phyloP scores from a whole-genome alignment of 352 stramenopile genomes.

The Phytophthora megakarya region DNA sequence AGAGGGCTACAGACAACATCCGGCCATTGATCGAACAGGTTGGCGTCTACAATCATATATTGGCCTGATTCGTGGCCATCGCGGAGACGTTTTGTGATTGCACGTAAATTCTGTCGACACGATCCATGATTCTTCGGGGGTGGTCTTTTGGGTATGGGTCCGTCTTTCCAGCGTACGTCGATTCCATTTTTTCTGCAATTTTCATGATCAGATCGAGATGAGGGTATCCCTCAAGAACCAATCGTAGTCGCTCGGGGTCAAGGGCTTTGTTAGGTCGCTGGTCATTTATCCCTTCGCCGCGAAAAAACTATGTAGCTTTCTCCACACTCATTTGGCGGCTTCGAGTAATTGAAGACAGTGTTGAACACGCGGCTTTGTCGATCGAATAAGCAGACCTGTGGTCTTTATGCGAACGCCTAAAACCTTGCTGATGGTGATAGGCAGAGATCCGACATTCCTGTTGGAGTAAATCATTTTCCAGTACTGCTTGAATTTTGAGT shows the following conservation, averaged over 20 bases:
- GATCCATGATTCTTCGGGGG: constrained; percentile 15
- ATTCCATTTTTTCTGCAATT: constrained; percentile 12
- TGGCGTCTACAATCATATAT: constrained; percentile 14
- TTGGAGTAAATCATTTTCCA: too few relatives aligned
- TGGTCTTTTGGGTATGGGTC: not conserved
- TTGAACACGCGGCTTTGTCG: constrained; percentile 2
- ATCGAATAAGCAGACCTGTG: too few relatives aligned
- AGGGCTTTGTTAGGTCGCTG: constrained; percentile 16
- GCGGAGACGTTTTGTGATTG: constrained; percentile 11
- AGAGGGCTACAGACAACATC: constrained; percentile 14
- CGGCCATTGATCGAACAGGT: constrained; percentile 9
- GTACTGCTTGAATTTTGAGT: too few relatives aligned
- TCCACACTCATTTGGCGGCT: constrained; percentile 3
- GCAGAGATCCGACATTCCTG: too few relatives aligned
- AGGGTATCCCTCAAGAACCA: not conserved
- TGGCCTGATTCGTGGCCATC: constrained; percentile 20
- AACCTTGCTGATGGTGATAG: too few relatives aligned
- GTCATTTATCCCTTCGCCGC: not conserved
- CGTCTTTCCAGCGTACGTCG: not conserved
- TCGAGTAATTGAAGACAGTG: not conserved
- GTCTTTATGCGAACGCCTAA: too few relatives aligned
- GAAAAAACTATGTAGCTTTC: constrained; percentile 10
- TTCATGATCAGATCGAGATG: not conserved
- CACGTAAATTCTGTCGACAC: not conserved
- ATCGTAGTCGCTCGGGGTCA: not conserved